Evolutionary conservation across 2,329 filamentous ascomycete species (phyloP).

Genomic region (Aspergillus amoenus): DNA sequence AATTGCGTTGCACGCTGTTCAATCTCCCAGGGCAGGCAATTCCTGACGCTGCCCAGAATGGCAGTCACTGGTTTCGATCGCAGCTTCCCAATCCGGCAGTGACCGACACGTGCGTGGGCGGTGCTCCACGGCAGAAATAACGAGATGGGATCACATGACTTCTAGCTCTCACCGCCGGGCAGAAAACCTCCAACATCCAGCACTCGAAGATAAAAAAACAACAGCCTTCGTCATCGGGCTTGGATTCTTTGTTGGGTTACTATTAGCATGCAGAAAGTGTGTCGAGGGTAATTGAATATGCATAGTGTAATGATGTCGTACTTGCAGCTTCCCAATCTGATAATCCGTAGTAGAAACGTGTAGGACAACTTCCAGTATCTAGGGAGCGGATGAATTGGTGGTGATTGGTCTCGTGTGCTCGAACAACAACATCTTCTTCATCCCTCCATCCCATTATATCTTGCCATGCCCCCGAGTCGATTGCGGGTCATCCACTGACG

Average conservation of each 20-base stretch:
- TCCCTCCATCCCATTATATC: neutral
- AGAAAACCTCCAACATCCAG: constrained; percentile 3
- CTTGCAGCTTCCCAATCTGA: neutral
- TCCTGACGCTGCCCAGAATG: too few species aligned
- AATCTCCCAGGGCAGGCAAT: too few species aligned
- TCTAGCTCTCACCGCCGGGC: neutral
- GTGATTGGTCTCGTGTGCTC: neutral
- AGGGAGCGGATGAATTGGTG: neutral
- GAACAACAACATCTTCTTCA: neutral
- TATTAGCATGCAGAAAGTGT: neutral
- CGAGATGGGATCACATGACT: neutral
- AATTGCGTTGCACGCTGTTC: neutral
- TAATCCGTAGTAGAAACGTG: neutral
- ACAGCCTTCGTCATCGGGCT: neutral
- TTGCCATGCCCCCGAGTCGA: neutral
- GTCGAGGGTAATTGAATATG: neutral
- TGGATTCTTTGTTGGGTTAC: neutral
- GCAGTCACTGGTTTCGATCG: neutral
- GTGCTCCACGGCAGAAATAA: neutral
- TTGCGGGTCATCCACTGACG: neutral
- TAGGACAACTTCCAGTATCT: neutral
- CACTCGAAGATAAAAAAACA: neutral
- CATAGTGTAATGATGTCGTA: neutral
- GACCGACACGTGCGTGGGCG: neutral
- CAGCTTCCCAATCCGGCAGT: neutral